phyloP scores from a whole-genome alignment of 495 filamentous ascomycete species.

The Tuber indicum region DNA sequence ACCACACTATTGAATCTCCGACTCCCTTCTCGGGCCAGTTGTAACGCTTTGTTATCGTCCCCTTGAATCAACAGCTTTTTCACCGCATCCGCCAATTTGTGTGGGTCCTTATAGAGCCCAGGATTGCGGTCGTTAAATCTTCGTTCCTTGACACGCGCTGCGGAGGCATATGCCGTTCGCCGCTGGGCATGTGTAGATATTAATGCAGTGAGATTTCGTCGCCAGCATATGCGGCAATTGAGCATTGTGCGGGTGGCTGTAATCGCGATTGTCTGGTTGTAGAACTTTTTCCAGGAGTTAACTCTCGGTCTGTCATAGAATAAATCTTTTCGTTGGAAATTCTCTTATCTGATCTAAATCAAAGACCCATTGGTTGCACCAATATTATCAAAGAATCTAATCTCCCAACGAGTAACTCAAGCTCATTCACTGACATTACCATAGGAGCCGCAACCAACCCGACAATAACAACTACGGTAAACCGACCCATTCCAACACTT shows the following conservation, averaged over 20 bases:
- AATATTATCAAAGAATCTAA: neutral
- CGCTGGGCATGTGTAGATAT: neutral
- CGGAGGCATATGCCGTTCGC: neutral
- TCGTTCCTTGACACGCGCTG: neutral
- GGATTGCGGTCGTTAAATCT: neutral
- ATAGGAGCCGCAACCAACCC: neutral
- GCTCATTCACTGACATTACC: too few relatives aligned
- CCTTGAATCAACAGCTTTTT: conserved; percentile 50
- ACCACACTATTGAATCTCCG: conserved; percentile 56
- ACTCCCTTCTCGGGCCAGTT: conserved; percentile 61
- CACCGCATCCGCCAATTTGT: conserved; percentile 59
- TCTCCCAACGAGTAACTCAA: neutral
- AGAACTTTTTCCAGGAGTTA: neutral
- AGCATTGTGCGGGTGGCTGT: neutral
- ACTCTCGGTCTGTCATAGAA: too few relatives aligned
- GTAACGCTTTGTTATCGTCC: conserved; percentile 56
- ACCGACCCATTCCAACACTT: conserved; percentile 5
- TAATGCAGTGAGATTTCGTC: neutral
- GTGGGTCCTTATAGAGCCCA: conserved; percentile 54
- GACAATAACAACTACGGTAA: neutral
- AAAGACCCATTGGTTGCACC: neutral
- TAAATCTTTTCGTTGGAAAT: neutral
- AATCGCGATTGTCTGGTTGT: neutral
- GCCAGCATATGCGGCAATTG: neutral
- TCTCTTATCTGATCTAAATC: neutral